phyloP scores from a whole-genome alignment of 345 rosid genomes.

The Isatis tinctoria region DNA sequence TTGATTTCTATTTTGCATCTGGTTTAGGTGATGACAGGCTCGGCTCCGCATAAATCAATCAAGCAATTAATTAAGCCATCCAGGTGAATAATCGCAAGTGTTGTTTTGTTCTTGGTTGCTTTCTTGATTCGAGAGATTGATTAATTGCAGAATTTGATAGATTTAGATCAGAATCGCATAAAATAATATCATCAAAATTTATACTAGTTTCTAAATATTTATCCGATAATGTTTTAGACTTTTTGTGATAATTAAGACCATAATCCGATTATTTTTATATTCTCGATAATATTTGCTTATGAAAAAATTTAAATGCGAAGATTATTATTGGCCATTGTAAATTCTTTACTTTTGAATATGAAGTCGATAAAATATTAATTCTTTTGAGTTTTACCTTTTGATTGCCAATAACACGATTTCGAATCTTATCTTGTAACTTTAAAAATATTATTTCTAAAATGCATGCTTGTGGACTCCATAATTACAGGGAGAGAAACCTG shows the following conservation, averaged over 20 bases:
- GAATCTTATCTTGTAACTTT: not conserved
- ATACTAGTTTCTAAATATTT: too few species aligned
- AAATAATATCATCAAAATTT: too few species aligned
- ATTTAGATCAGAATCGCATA: too few species aligned
- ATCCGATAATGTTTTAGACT: too few species aligned
- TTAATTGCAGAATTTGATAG: too few species aligned
- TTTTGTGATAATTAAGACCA: not conserved
- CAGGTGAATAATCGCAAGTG: too few species aligned
- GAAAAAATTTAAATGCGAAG: not conserved
- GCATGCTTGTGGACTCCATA: not conserved
- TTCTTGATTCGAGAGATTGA: too few species aligned
- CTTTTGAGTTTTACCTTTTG: not conserved
- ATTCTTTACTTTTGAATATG: not conserved
- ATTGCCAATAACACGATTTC: not conserved
- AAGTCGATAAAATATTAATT: not conserved
- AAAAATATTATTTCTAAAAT: not conserved
- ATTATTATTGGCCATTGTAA: not conserved
- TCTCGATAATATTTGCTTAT: not conserved
- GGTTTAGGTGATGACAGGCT: too few species aligned
- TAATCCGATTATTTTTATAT: not conserved
- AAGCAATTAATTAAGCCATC: too few species aligned
- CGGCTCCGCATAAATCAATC: too few species aligned
- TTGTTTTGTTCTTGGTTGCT: too few species aligned
- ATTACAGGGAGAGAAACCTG: not conserved
- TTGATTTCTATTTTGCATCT: too few species aligned